Evolutionary conservation across 352 stramenopile genomes (phyloP), one percentile per base, ranked within the genome.

Genomic region (Phytophthora megakarya): DNA sequence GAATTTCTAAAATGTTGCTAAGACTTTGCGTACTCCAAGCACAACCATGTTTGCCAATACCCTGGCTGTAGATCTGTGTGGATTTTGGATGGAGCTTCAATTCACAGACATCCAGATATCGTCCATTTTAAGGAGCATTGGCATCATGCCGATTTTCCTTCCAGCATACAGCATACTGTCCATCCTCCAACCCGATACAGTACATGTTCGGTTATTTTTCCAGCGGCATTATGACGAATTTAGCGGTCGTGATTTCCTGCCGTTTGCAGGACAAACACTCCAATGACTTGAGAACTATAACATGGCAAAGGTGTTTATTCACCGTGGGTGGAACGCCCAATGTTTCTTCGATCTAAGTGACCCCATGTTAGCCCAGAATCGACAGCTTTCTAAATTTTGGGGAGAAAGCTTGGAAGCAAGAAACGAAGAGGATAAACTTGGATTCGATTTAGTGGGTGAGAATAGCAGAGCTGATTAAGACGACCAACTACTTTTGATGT

Each of bases 101-200:
- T 76, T 51, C 62, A 79, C 38, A 13, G 64, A 3, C 23, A 77
- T 22, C 46, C 45, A 12, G 57, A 75, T 3, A 73, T 73, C 35
- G 50, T 80, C 9, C 59, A 75, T 30, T 75, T 54, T 80, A 3
- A 15, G 55, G 21, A 67, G 61, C 18, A 28, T 73, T 32, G 65
- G 72, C 1, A 38, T 77, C 11, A n/a, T 52, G 2, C 7, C n/a
- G 3, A 52, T 52, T 19, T 42, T 52, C 18, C n/a, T 42, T 8
- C 9, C 45, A 3, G 26, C 45, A n/a, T n/a, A n/a, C n/a, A n/a
- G n/a, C n/a, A 15, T 52, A 40, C 16, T 28, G 26, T 12, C 45
- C 28, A 11, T 40, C 40, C 13, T 40, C 28, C 45, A 52, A 52
- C 5, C 45, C 45, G 8, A 52, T 51, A 11, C 25, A 51, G 15